Base-by-base conservation (phyloP, 352 stramenopile genomes). In the Phytophthora boehmeriae region DNA sequence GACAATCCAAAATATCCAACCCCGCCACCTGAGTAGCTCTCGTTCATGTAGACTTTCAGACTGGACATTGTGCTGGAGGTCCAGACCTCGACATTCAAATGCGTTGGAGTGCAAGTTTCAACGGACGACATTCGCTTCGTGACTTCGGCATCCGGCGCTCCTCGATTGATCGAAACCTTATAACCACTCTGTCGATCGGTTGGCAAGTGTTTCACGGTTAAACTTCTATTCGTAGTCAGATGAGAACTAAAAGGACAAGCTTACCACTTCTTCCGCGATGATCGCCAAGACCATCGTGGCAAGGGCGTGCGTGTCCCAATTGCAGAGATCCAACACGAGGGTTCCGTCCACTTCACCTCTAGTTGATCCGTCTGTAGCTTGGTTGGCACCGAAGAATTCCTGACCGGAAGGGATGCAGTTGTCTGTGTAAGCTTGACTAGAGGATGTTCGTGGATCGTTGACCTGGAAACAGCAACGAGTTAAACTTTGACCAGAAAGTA, bases 1-100 rank as follows among this genome's bases (percentile, higher is more conserved):
- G 75, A 71, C 2, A 70, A 59, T 5, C 78, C 70, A 0, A 75
- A 67, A 55, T 86, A 87, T 0, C 76, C 76, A 3, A 82, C 36
- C 1, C 49, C 58, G 4, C 80, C 80, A 0, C 54, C 66, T 0
- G 36, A 23, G 42, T 76, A 85, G 17, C 65, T 76, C n/a, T 86
- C 77, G 52, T 90, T 88, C 13, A 68, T 62, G 54, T 83, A 88
- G 20, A 81, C 54, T 14, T 47, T 51, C 19, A 88, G 49, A 8
- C 19, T 28, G 2, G 46, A 44, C 22, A 85, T 66, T 0, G 73
- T 76, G 6, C 64, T 75, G 0, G 66, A 57, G 0, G 67, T 50
- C 80, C 80, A 89, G 1, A 85, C 71, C 28, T 90, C 83, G 17
- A 78, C 20, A 28, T 90, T 90, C 10, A 81, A 1, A 39, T 93